These are phyloP conservation scores for Cyphellophora attinorum DNA, from an alignment of 2,329 filamentous ascomycete genomes.

Conservation along the genomic window DNA sequence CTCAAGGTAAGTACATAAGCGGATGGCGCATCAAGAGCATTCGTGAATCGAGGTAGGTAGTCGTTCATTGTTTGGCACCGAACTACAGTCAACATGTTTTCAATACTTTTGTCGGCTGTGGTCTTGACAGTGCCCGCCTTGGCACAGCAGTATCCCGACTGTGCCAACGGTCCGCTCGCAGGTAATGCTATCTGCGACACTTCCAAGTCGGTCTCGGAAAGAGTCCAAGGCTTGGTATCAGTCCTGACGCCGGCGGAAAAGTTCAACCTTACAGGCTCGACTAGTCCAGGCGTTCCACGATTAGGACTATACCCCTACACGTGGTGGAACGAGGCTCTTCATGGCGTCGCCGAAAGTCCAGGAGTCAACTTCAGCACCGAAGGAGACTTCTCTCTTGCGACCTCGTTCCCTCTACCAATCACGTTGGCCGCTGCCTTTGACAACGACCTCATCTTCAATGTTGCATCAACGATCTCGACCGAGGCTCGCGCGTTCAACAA, in stretches of 20 bases:
- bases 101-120: no score
- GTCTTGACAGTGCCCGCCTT: conserved; percentile 5
- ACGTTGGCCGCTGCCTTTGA: conserved; percentile 54
- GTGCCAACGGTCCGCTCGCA: conserved; percentile 39
- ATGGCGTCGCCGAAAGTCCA: conserved; percentile 47
- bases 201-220: conserved; percentile 27
- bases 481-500: conserved; percentile 59
- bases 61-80: no score
- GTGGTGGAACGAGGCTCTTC: conserved; percentile 21
- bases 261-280: conserved; percentile 43
- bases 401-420: conserved; percentile 57
- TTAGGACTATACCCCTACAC: conserved; percentile 50
- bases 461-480: conserved; percentile 44
- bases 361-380: conserved; percentile 45
- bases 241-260: conserved; percentile 45
- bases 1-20: no score
- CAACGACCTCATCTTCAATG: conserved; percentile 47
- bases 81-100: no score
- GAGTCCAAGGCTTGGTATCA: conserved; percentile 40
- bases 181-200: conserved; percentile 43
- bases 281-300: conserved; percentile 41
- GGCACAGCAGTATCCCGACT: conserved; percentile 32
- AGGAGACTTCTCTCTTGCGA: conserved; percentile 49
- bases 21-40: no score
- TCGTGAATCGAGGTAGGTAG: no score